Base-by-base conservation (phyloP, 1,284 basidiomycete species). In the Papiliotrema laurentii region DNA sequence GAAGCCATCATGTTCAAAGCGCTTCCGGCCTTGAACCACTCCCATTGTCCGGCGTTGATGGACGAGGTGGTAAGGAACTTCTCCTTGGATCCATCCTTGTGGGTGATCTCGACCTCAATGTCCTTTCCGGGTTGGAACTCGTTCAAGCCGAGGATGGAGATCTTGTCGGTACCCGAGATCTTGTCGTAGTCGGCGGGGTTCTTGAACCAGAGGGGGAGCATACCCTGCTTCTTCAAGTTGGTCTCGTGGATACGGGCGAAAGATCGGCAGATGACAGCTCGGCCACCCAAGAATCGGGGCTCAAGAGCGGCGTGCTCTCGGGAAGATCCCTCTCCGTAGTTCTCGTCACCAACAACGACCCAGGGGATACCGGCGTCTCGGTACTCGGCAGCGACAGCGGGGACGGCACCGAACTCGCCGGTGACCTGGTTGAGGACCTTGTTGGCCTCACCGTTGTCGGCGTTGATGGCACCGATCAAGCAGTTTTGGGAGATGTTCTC, bases 401-500 rank as follows among this genome's bases (percentile, higher is more conserved):
- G 94, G 53, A 97, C 91, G 54, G 82, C 79, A 33, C 80, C 89
- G 75, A 80, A 96, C 74, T 89, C 84, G 67, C 92, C 90, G 45
- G 88, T 93, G 58, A 86, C 59, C 77, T 88, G 83, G 82, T 94
- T 96, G 81, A 87, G 85, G 67, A 97, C 79, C 75, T 89, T 88
- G 85, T 97, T 98, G 58, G 94, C 91, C 78, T 97, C 87, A 57
- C 83, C 86, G 75, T 92, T 96, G 78, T 92, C 92, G 51, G 83
- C 73, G 80, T 97, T 97, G 79, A 97, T 93, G 50, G 91, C 93
- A 72, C 91, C 91, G 60, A 97, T 97, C 74, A 97, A 76, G 78
- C 90, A 94, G 81, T 97, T 97, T 76, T 96, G 89, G 31, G 91
- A 96, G 74, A 97, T 98, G 83, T 98, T 97, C 76, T 96, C 83